Evolutionary conservation across 2,329 filamentous ascomycete genomes (phyloP).

Genomic region (Phialophora verrucosa): DNA sequence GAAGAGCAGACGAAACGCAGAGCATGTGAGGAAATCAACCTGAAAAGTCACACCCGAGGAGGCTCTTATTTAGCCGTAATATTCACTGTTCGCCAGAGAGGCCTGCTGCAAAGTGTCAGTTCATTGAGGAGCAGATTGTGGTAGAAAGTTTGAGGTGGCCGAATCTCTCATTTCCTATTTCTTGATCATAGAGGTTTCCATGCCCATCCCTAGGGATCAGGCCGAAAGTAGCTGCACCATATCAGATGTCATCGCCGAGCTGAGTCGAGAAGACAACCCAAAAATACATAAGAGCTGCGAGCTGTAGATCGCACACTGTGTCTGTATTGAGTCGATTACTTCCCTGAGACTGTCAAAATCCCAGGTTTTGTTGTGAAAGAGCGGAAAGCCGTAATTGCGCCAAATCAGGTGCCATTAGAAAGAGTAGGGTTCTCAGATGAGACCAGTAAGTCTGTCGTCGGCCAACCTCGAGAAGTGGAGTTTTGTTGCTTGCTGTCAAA

Average conservation of each 20-base stretch:
- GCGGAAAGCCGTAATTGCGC: conserved; percentile 42
- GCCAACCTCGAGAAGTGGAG: conserved; percentile 56
- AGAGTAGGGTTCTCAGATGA: conserved; percentile 47
- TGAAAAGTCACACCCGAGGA: neutral
- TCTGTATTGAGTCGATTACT: conserved; percentile 30
- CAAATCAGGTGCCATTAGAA: conserved; percentile 45
- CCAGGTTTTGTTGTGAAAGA: conserved; percentile 29
- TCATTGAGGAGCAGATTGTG: neutral
- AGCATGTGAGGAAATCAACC: neutral
- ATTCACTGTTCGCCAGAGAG: neutral
- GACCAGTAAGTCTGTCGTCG: conserved; percentile 50
- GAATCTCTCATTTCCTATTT: conserved; percentile 50
- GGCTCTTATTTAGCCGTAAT: neutral
- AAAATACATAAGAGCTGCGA: conserved; percentile 41
- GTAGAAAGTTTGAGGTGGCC: conserved; percentile 49
- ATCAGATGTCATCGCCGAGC: conserved; percentile 31
- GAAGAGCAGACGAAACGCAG: neutral
- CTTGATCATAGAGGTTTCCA: conserved; percentile 42
- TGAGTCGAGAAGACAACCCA: conserved; percentile 37
- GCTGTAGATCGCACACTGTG: conserved; percentile 43
- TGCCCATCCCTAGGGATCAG: conserved; percentile 29
- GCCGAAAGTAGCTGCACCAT: conserved; percentile 34
- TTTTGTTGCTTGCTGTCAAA: conserved; percentile 38
- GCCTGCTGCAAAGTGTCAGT: neutral
- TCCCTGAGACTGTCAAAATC: conserved; percentile 33